Base-by-base conservation (phyloP, 78 protist genomes). In the Dictyostelium capitatum region DNA sequence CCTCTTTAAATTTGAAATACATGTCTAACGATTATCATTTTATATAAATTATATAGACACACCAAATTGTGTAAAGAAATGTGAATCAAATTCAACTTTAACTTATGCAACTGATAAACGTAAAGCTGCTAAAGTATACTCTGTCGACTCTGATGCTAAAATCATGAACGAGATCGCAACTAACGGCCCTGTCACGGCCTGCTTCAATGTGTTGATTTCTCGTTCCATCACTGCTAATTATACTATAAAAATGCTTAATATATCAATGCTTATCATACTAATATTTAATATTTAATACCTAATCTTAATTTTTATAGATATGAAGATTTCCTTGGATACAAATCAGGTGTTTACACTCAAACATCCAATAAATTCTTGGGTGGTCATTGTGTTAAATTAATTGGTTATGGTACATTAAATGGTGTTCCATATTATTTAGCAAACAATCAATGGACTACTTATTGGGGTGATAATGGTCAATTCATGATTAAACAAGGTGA, bases 371-470 rank as follows among this genome's bases (percentile, higher is more conserved):
- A 54, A 51, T 28, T 14, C 20, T 48, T 83, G 10, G 96, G 96
- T 30, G 97, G 96, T 72, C 98, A 97, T 79, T 94, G 96, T 11
- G 84, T 95, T 82, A 83, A 74, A 84, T 4, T 90, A 3, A 80
- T 95, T 25, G 98, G 97, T 53, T 97, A 69, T 82, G 98, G 98
- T 64, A 82, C 57, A 15, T 84, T 79, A 69, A 91, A 81, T 57
- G 74, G 50, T 48, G 56, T 43, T 30, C 37, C 56, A 56, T 98
- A 97, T 83, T 98, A 98, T 5, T 4, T 12, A 32, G 75, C 48
- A 28, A 67, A 67, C 81, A 98, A 98, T 91, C 89, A 95, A 47
- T 98, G 98, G 98, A 95, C 96, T 15, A 50, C 87, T 43, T n/a
- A 69, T 11, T 96, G 97, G 98, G 98, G 98, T 41, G 79, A 90